Evolutionary conservation across 2,329 filamentous ascomycete species (phyloP).

Genomic region (Fusarium caatingaense): DNA sequence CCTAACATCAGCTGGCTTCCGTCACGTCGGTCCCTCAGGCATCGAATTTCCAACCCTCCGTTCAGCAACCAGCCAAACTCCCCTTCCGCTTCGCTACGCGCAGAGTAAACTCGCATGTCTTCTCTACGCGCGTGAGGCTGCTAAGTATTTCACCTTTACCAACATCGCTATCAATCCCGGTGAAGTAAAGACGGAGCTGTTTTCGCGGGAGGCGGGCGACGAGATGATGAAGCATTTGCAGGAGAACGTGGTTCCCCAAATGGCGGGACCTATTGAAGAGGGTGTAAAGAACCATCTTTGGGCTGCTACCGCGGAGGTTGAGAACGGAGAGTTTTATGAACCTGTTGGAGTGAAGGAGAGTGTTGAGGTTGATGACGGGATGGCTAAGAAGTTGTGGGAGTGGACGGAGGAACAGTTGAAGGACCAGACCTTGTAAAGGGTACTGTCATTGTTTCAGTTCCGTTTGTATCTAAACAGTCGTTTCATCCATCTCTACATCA

Average conservation of each 20-base stretch:
- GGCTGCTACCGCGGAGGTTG: rapidly evolving
- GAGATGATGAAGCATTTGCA: slow-evolving; percentile 9
- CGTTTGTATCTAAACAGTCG: neutral
- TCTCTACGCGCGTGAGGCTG: neutral
- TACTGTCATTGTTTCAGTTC: rapidly evolving
- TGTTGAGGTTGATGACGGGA: neutral
- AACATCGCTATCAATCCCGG: slow-evolving; percentile 15
- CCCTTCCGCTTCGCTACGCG: neutral
- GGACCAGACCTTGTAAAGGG: neutral
- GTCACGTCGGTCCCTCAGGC: neutral
- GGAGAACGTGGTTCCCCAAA: neutral
- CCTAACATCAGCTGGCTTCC: slow-evolving; percentile 1
- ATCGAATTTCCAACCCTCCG: slow-evolving; percentile 1
- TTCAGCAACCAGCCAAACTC: neutral
- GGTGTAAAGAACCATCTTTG: slow-evolving; percentile 13
- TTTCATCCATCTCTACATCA: neutral
- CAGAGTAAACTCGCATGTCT: slow-evolving; percentile 5
- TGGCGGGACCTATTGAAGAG: rapidly evolving
- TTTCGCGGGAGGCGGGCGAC: neutral
- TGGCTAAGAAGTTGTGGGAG: slow-evolving; percentile 3
- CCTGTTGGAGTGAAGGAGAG: slow-evolving; percentile 11
- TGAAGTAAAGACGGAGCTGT: neutral
- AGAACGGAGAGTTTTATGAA: slow-evolving; percentile 9
- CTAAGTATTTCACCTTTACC: neutral
- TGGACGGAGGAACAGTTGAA: slow-evolving; percentile 14